These are phyloP conservation scores for Aquanectria penicillioides DNA, from an alignment of 2,329 filamentous ascomycete genomes.

Conservation along the genomic window DNA sequence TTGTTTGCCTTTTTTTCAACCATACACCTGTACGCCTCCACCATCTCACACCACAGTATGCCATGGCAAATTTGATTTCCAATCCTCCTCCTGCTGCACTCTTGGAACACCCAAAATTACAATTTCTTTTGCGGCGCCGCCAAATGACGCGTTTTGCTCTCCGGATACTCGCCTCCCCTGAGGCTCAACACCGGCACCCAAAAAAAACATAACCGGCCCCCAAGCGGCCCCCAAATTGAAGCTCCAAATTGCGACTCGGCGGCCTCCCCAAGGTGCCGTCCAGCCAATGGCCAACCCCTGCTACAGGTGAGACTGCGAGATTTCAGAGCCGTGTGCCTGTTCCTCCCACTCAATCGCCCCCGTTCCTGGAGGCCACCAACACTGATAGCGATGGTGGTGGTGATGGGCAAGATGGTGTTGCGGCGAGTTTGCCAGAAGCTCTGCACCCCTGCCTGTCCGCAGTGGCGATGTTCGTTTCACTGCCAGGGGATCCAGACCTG, in stretches of 20 bases:
- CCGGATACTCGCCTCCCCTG: not conserved
- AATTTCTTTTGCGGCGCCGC: not conserved
- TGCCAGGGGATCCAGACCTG: not conserved
- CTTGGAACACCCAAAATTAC: too few species aligned
- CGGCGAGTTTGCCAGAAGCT: constrained; percentile 1
- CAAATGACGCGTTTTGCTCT: not conserved
- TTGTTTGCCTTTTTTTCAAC: not conserved
- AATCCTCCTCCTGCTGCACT: not conserved
- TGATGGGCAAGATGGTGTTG: constrained; percentile 14
- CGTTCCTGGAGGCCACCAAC: not conserved
- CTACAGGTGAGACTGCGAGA: not conserved
- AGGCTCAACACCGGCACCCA: not conserved
- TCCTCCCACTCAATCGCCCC: not conserved
- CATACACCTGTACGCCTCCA: not conserved
- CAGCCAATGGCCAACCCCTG: constrained; percentile 7
- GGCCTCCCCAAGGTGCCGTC: constrained; percentile 12
- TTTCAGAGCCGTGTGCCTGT: not conserved
- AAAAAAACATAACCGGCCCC: constrained; percentile 5
- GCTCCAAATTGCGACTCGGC: constrained; percentile 11
- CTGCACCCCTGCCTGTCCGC: constrained; percentile 7
- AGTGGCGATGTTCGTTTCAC: constrained; percentile 20
- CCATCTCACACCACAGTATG: not conserved
- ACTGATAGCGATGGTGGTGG: not conserved
- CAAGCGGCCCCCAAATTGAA: constrained; percentile 12
- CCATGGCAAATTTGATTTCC: not conserved